phyloP scores from a whole-genome alignment of 1,284 basidiomycete genomes.

The Fomitopsis betulina region DNA sequence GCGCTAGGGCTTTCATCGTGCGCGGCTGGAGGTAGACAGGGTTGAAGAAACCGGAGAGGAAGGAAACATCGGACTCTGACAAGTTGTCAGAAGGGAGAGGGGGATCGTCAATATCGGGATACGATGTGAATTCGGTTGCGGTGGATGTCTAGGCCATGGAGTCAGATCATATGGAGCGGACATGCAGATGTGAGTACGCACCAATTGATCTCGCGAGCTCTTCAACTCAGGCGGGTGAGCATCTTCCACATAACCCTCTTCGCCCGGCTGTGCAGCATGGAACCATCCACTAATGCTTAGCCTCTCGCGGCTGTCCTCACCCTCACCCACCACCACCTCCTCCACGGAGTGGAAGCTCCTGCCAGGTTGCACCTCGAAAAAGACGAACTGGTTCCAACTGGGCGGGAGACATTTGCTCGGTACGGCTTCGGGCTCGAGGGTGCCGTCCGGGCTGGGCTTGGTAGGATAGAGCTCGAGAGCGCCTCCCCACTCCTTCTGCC shows the following conservation, averaged over 20 bases:
- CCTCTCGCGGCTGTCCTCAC: slow-evolving; percentile 64
- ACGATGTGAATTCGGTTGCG: slow-evolving; percentile 55
- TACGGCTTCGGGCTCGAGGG: slow-evolving; percentile 56
- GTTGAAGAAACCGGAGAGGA: slow-evolving; percentile 83
- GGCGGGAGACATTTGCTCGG: slow-evolving; percentile 69
- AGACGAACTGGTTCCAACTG: slow-evolving; percentile 96
- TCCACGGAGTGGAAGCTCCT: slow-evolving; percentile 96
- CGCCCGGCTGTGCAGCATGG: slow-evolving; percentile 87
- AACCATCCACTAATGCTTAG: slow-evolving; percentile 97
- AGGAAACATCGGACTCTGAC: slow-evolving; percentile 56
- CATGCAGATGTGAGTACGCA: slow-evolving; percentile 35
- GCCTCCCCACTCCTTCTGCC: slow-evolving; percentile 87
- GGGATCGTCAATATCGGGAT: slow-evolving; percentile 43
- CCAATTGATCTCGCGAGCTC: slow-evolving; percentile 79
- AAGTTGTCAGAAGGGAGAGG: slow-evolving; percentile 49
- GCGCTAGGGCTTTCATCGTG: slow-evolving; percentile 77
- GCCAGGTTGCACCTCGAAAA: slow-evolving; percentile 90
- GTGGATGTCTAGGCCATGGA: slow-evolving; percentile 45
- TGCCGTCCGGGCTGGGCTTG: slow-evolving; percentile 39
- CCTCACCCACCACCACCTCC: slow-evolving; percentile 84
- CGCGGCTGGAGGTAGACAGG: slow-evolving; percentile 85
- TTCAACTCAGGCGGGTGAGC: slow-evolving; percentile 37
- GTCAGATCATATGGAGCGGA: background rate
- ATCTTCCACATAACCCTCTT: slow-evolving; percentile 77
- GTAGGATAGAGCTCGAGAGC: slow-evolving; percentile 93